These are phyloP conservation scores for Mallotus nudiflorus DNA, from an alignment of 345 rosid genomes.

Conservation along the genomic window DNA sequence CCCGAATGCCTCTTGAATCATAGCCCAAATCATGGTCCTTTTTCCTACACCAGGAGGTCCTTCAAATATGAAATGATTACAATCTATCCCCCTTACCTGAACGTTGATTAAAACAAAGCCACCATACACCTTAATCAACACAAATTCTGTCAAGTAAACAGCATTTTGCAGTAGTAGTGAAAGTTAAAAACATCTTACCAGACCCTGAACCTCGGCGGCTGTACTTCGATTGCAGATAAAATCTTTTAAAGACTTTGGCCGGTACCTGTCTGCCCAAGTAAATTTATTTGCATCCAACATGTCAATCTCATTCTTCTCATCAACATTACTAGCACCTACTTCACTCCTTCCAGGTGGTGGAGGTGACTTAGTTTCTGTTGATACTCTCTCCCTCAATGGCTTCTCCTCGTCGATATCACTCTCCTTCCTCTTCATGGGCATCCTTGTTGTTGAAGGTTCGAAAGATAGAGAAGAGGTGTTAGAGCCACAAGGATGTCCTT, in stretches of 20 bases:
- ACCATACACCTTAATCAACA: neutral
- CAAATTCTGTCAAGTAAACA: neutral
- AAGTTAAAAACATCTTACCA: constrained; percentile 19
- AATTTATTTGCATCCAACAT: constrained; percentile 21
- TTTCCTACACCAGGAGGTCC: constrained; percentile 68
- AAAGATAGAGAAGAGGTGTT: neutral
- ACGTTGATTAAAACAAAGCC: neutral
- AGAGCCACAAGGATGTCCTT: neutral
- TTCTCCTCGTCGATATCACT: constrained; percentile 30
- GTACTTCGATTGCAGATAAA: constrained; percentile 57
- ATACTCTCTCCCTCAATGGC: constrained; percentile 73
- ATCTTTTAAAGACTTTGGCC: constrained; percentile 46
- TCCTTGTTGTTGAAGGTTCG: neutral
- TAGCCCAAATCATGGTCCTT: constrained; percentile 62
- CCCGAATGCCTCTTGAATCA: constrained; percentile 54
- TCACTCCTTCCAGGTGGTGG: neutral
- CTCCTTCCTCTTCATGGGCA: neutral
- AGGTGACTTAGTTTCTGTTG: constrained; percentile 1
- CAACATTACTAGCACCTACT: neutral
- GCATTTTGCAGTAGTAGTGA: neutral
- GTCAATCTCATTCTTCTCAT: constrained; percentile 3
- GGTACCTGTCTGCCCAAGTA: constrained; percentile 48
- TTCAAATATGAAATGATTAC: constrained; percentile 53
- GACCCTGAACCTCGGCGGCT: constrained; percentile 37
- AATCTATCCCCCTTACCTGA: constrained; percentile 30